phyloP scores from a whole-genome alignment of 441 rosid genomes.

The Eruca vesicaria region DNA sequence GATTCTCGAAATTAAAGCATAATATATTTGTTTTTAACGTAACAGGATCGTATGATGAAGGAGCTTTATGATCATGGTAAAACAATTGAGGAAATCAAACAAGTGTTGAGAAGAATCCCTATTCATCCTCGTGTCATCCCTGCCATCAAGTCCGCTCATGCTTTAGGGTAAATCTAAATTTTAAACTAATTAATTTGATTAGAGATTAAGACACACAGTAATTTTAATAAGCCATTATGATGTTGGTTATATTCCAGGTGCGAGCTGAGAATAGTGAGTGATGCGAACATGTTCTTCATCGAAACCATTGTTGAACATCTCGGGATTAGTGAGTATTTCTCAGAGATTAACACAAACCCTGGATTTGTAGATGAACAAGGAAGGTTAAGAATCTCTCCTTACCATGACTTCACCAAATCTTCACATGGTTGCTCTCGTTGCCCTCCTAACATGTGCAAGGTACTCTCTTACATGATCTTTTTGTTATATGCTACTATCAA shows the following conservation, averaged over 20 bases:
- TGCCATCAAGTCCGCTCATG: conserved; percentile 59
- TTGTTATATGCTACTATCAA: neutral
- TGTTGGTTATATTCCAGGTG: conserved; percentile 41
- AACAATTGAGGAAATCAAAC: conserved; percentile 43
- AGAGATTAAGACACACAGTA: neutral
- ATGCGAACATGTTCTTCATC: conserved; percentile 77
- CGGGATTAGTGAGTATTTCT: conserved; percentile 56
- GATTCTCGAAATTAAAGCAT: neutral
- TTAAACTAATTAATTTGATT: neutral
- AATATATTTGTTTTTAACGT: neutral
- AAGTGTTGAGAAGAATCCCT: conserved; percentile 38
- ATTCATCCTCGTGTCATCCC: conserved; percentile 60
- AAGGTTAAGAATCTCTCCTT: conserved; percentile 55
- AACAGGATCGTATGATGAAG: conserved; percentile 51
- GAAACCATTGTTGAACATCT: conserved; percentile 71
- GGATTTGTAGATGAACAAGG: conserved; percentile 57
- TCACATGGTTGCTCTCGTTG: conserved; percentile 60
- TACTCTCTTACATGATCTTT: neutral
- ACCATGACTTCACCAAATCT: conserved; percentile 50
- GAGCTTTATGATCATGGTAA: conserved; percentile 45
- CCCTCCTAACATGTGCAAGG: conserved; percentile 65
- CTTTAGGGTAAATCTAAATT: conserved; percentile 41
- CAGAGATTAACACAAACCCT: conserved; percentile 72
- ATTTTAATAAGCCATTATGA: neutral
- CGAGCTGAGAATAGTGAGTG: conserved; percentile 76